Conservation (phyloP, 148 eudicot genomes). For the Persicaria maculosa region DNA sequence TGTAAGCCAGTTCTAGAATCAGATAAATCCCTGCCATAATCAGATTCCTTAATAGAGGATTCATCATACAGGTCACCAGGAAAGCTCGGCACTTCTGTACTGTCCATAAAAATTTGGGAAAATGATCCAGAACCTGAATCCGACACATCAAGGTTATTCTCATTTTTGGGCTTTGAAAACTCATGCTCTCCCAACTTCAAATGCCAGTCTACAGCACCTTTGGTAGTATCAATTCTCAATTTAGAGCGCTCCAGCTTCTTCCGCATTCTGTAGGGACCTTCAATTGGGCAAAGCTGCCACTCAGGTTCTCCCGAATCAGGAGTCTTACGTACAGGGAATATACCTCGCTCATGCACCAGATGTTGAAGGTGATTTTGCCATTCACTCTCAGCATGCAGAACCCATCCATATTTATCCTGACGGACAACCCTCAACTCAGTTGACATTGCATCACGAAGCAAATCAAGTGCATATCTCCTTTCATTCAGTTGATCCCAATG, state of each 20-base stretch:
- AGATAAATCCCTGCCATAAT: slow-evolving; percentile 50
- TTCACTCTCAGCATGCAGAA: slow-evolving; percentile 96
- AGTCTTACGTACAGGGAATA: slow-evolving; percentile 62
- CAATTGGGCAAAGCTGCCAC: slow-evolving; percentile 99
- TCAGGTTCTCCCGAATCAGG: slow-evolving; percentile 44
- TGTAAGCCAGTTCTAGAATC: slow-evolving; percentile 62
- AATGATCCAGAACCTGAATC: slow-evolving; percentile 65
- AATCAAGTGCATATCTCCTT: slow-evolving; percentile 77
- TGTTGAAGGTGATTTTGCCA: slow-evolving; percentile 98
- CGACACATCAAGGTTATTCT: slow-evolving; percentile 48
- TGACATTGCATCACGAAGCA: slow-evolving; percentile 88
- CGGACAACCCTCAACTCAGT: slow-evolving; percentile 94
- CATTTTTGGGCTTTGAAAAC: slow-evolving; percentile 47
- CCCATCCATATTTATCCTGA: slow-evolving; percentile 99
- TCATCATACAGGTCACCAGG: slow-evolving; percentile 66
- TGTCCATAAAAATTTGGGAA: slow-evolving; percentile 47
- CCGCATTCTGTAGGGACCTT: slow-evolving; percentile 96
- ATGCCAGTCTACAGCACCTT: slow-evolving; percentile 66
- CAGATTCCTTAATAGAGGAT: slow-evolving; percentile 54
- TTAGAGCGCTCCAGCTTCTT: slow-evolving; percentile 95
- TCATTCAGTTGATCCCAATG: slow-evolving; percentile 91
- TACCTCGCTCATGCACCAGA: slow-evolving; percentile 90
- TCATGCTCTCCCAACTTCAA: slow-evolving; percentile 52
- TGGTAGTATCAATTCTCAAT: slow-evolving; percentile 62
- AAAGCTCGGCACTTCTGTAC: slow-evolving; percentile 40